Evolutionary conservation across 768 basidiomycete genomes (phyloP), one percentile per base, ranked within the genome.

Genomic region (Leucocoprinus birnbaumii): DNA sequence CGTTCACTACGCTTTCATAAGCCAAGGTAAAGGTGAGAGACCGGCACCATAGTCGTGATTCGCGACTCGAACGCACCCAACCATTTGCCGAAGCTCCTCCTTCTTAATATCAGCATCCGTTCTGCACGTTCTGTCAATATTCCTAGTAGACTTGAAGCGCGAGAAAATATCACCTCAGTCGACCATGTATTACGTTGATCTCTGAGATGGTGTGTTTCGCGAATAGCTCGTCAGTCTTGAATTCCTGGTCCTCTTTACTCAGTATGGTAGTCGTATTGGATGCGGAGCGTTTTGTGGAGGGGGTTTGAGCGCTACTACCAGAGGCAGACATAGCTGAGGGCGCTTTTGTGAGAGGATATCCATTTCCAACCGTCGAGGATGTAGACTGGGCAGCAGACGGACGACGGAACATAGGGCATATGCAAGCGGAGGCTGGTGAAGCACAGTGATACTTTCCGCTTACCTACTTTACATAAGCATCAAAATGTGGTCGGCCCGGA

Each of bases 1-100:
- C 91, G 85, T 84, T 93, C 91, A 71, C 91, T 94, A 69, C 68
- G 64, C 81, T 83, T 85, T 81, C 82, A 73, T 66, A 66, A 63
- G 71, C 71, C 64, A 66, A 62, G 73, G 56, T 63, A 56, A 60
- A 61, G 46, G 55, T 26, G 55, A 56, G 58, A 53, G 27, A 51
- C 53, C 52, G 35, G 26, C 27, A 31, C 13, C 22, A 16, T 38
- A 51, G 41, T 46, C n/a, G 22, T 49, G 3, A 35, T 24, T 19
- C 19, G 16, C 40, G 25, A 14, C 31, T 56, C 42, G 59, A 45
- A 86, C 91, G 81, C 74, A 94, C 91, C 91, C 91, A 71, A 94
- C 91, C 91, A 93, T 94, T 43, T 89, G 75, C 63, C 91, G 80
- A 42, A 94, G 78, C 64, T 94, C 91, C 66, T 93, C 89, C 63